Base-by-base conservation (phyloP, 2,329 filamentous ascomycete species). In the Trichoderma arundinaceum region DNA sequence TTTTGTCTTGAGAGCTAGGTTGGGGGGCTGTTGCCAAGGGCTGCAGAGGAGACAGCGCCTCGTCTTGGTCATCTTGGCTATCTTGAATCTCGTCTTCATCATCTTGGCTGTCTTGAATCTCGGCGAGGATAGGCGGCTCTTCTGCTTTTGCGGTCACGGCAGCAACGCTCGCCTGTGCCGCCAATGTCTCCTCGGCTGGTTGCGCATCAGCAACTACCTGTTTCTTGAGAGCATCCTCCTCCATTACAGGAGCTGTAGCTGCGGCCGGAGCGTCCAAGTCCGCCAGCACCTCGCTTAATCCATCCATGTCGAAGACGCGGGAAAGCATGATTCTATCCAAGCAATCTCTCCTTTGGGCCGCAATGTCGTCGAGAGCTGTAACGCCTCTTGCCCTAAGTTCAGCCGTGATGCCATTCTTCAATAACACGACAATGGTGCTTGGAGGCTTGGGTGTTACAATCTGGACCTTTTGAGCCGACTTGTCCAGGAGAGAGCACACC, bases 251-350 rank as follows among this genome's bases (percentile, higher is more conserved):
- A 15, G 4, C 3, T 12, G 7, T 7, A 43, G 38, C 15, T 3
- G 38, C 19, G 51, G 35, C 22, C 2, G 38, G 15, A n/a, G 66
- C 67, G 32, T 81, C 79, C 41, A 87, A 69, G 69, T 89, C 87
- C 1, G 72, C 74, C 39, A 89, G 70, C 1, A 85, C 85, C 72
- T 88, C 85, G 79, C 79, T 82, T 17, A 89, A 69, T 0, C 87
- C 87, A 52, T 87, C 81, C 10, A 86, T 69, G 66, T 88, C 85
- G 69, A 89, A 89, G 1, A 88, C 81, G 28, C 83, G 79, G 28
- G 84, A 84, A 33, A 89, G 78, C 38, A 82, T 79, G 4, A 88
- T 81, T 52, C 78, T 77, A 52, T 84, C 82, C 3, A 89, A 75
- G 65, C 77, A 79, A 2, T 71, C 69, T 59, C 72, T 77, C 33